Evolutionary conservation across 2,329 filamentous ascomycete genomes (phyloP), one percentile per base, ranked within the genome.

Genomic region (Apiospora phragmitis): DNA sequence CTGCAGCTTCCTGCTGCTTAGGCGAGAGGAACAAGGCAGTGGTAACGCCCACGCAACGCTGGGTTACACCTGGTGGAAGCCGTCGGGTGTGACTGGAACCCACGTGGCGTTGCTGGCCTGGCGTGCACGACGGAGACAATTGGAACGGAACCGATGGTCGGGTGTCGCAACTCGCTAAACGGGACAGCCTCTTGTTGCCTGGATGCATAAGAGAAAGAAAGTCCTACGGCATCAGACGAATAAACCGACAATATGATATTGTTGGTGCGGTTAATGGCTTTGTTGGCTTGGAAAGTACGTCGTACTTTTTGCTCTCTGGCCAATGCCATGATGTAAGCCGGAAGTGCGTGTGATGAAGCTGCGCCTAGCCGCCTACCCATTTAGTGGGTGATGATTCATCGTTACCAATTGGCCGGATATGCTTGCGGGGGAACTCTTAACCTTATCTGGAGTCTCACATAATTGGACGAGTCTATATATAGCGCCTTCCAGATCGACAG

Each of bases 371-470:
- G 38, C 4, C 8, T 5, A 11, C n/a, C n/a, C n/a, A 14, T 29
- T 51, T 59, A 59, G 51, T 9, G 51, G 32, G 32, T 62, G 55
- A 35, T 62, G 55, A 62, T 38, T 62, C 55, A 62, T 62, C 55
- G 55, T 38, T 62, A 62, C 55, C 55, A 62, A 38, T 12, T 12
- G 55, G 55, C 8, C 55, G 55, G 55, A n/a, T 59, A 12, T n/a
- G 51, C 51, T 7, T 18, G n/a, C 9, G 8, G 18, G 21, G 26
- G 12, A 12, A 14, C 32, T n/a, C 24, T 62, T 62, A 62, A 62
- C 55, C 29, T 62, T 62, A 59, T 59, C 51, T 59, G 51, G 26
- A 16, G 49, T 32, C 49, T 32, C 51, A 35, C 14, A 14, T 35
- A n/a, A 47, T n/a, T 43, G 18, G 38, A 59, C 32, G 4, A n/a